Evolutionary conservation across 805 yeast genomes (phyloP), one percentile per base, ranked within the genome.

Genomic region (Nakazawaea siamensis): DNA sequence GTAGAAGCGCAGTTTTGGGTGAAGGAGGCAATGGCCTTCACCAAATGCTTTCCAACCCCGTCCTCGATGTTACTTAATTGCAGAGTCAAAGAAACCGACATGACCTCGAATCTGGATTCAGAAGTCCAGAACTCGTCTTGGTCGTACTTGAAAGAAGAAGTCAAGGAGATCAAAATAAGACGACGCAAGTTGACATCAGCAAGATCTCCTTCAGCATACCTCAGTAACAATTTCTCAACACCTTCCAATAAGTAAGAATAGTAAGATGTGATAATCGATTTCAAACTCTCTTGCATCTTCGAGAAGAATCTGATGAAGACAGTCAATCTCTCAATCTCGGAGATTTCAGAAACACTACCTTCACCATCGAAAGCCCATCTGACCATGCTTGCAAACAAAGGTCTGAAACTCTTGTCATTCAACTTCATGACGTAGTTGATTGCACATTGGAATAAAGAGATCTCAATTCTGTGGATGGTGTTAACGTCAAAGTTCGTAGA

Each of bases 41-140:
- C 88, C 49, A 92, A 59, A 45, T 82, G 74, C 50, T 83, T 79
- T 32, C 95, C 95, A 47, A 85, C 73, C 11, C 73, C 57, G 44
- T 76, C 79, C 47, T 85, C 94, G 41, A 85, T 70, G 47, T 68
- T 73, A 5, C 60, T 49, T 43, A 88, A 62, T 62, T 87, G 96
- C 17, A 59, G 60, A 39, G 82, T 61, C 42, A 92, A 66, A 3
- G 81, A 70, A 25, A 57, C 66, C 12, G 79, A 69, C 18, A 87
- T 68, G 34, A 74, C 59, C 26, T 82, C 94, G 53, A 86, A 92
- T 53, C 98, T 74, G 18, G 86, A 73, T 34, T 80, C 80, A 29
- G 86, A 76, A 39, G 82, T 80, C 99, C 99, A 92, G 62, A 84
- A 92, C 50, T 92, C 98, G 48, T 83, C 95, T 51, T 80, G 84